Base-by-base conservation (phyloP, 2,329 filamentous ascomycete species). In the Cladobotryum protrusum region DNA sequence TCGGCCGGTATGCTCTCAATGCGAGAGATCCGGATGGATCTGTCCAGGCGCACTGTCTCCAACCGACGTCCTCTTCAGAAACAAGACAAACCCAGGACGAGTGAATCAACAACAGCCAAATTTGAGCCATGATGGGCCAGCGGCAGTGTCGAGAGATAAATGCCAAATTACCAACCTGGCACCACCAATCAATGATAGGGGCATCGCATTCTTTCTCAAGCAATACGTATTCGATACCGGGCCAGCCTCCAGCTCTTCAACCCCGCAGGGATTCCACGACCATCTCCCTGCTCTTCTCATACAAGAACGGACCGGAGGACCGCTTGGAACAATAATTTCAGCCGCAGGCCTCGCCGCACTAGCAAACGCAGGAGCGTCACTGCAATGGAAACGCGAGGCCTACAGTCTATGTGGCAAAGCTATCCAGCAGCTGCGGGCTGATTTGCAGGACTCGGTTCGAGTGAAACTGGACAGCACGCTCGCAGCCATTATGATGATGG, bases 291-390 rank as follows among this genome's bases (percentile, higher is more conserved):
- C 19, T 2, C 50, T 59, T 6, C 44, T 59, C 5, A 39, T 33
- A 13, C 44, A 35, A 0, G 47, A 57, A 24, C 7, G 37, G 11
- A 52, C 50, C 11, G 34, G 52, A 0, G 57, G 57, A 0, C 35
- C 55, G 4, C 53, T 59, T n/a, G 47, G 36, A 8, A 59, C 53
- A 5, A 48, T 51, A 0, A 41, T 53, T 1, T 50, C 56, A 6
- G 57, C 57, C 18, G 50, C 52, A 7, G 56, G 57, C 3, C 54
- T 56, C 19, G 53, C 57, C 15, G 57, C 57, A n/a, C 43, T 59
- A n/a, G 52, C 57, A 4, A 58, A 58, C 14, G 46, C 57, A 7
- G 54, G 54, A 1, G 52, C 48, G 2, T 52, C 52, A 13, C 9
- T 35, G 13, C 43, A 33, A 12, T 59, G 56, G 57, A 44, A 52